Conservation (phyloP, 495 filamentous ascomycete genomes). For the Hyaloscypha hepaticicola region DNA sequence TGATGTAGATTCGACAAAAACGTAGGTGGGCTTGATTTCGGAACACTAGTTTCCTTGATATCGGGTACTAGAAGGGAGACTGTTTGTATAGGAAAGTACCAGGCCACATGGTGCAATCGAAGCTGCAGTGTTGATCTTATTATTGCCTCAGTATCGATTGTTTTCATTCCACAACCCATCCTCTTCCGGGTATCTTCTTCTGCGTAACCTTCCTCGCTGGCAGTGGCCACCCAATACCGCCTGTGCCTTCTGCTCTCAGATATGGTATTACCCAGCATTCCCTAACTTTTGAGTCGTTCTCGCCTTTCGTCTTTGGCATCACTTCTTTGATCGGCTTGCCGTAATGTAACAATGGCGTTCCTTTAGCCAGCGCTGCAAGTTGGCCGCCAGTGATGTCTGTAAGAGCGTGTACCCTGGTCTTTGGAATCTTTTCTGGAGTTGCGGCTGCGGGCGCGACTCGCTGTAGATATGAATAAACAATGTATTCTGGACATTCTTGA, state of each 20-base stretch:
- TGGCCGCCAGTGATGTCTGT: slow-evolving; percentile 72
- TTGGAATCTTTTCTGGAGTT: slow-evolving; percentile 54
- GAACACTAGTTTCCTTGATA: not conserved
- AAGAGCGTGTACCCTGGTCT: slow-evolving; percentile 85
- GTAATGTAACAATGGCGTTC: slow-evolving; percentile 80
- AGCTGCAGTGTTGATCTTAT: not conserved
- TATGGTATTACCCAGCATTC: slow-evolving; percentile 82
- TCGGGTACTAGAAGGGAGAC: not conserved
- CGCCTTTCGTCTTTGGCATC: slow-evolving; percentile 42
- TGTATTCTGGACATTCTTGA: slow-evolving; percentile 74
- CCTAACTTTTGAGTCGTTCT: slow-evolving; percentile 54
- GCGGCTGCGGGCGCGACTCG: slow-evolving; percentile 53
- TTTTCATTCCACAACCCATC: slow-evolving; percentile 72
- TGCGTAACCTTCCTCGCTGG: slow-evolving; percentile 81
- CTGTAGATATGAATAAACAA: slow-evolving; percentile 86
- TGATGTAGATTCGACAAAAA: not conserved
- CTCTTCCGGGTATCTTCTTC: slow-evolving; percentile 64
- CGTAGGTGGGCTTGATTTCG: not conserved
- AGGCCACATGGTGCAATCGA: not conserved
- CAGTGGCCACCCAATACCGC: slow-evolving; percentile 77
- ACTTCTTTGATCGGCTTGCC: slow-evolving; percentile 89
- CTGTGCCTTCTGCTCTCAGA: slow-evolving; percentile 59
- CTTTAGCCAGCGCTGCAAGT: slow-evolving; percentile 77
- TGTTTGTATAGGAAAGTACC: not conserved
- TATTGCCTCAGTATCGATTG: not conserved